Evolutionary conservation across 495 filamentous ascomycete genomes (phyloP).

Genomic region (Massariosphaeria phaeospora): DNA sequence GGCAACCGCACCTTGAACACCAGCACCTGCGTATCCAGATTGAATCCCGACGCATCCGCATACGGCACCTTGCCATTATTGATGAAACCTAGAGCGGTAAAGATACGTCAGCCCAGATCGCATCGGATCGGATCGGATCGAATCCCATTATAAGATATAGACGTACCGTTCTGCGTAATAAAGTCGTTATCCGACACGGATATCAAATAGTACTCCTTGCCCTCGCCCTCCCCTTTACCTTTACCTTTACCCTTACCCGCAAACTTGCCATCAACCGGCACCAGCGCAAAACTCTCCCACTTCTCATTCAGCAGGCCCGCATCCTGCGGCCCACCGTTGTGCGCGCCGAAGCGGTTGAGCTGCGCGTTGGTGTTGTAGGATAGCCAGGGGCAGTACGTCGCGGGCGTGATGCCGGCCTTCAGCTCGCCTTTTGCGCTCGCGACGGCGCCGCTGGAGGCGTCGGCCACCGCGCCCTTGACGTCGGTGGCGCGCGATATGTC

Average conservation of each 20-base stretch:
- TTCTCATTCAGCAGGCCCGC: conserved; percentile 66
- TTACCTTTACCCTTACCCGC: conserved; percentile 21
- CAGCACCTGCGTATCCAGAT: conserved; percentile 64
- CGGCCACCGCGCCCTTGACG: conserved; percentile 53
- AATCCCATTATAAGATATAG: background rate
- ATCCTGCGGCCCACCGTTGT: conserved; percentile 61
- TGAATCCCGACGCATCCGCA: conserved; percentile 57
- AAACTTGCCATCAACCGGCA: conserved; percentile 53
- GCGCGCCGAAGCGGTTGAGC: conserved; percentile 62
- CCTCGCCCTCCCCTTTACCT: conserved; percentile 7
- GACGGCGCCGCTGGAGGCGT: conserved; percentile 49
- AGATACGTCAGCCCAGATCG: too few relatives aligned
- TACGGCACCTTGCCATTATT: conserved; percentile 59
- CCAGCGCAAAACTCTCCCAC: conserved; percentile 68
- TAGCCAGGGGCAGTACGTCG: conserved; percentile 63
- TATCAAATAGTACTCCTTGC: conserved; percentile 64
- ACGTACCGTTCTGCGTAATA: conserved; percentile 67
- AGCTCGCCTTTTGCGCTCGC: conserved; percentile 53
- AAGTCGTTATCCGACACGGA: conserved; percentile 74
- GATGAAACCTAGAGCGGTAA: conserved; percentile 49
- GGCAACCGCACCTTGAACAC: conserved; percentile 66
- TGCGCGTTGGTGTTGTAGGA: conserved; percentile 68
- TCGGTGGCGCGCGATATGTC: conserved; percentile 63
- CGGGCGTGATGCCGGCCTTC: conserved; percentile 54
- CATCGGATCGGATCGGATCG: too few relatives aligned